Conservation (phyloP, 768 basidiomycete species). For the Termitomyces bulborhizus region DNA sequence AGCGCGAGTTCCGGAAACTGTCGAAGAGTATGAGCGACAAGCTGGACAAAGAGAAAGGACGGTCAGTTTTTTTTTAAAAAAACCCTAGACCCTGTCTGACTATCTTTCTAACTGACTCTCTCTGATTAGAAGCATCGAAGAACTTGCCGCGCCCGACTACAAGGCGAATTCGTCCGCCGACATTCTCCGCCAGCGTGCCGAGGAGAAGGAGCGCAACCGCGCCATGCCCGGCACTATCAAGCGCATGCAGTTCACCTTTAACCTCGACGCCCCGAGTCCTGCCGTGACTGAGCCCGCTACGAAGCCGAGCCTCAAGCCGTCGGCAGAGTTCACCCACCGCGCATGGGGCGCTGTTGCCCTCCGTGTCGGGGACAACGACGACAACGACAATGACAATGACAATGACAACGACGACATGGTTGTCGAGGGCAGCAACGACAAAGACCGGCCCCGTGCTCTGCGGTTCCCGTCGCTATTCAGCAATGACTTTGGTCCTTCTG, state of each 20-base stretch:
- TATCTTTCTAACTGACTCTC: background rate
- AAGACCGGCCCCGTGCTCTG: conserved; percentile 38
- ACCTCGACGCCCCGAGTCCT: conserved; percentile 63
- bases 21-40: conserved; percentile 88
- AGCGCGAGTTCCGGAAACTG: conserved; percentile 87
- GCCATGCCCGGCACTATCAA: conserved; percentile 69
- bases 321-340: conserved; percentile 54
- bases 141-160: conserved; percentile 80
- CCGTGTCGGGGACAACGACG: conserved; percentile 15
- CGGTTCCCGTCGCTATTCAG: conserved; percentile 73
- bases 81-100: conserved; percentile 30
- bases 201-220: conserved; percentile 74
- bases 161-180: conserved; percentile 75
- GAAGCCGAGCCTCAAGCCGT: conserved; percentile 65
- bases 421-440: conserved; percentile 22
- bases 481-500: conserved; percentile 71
- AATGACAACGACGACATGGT: background rate
- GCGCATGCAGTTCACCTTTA: conserved; percentile 89
- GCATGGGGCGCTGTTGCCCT: conserved; percentile 22
- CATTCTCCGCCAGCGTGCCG: conserved; percentile 74
- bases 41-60: conserved; percentile 87
- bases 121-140: conserved; percentile 64
- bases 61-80: conserved; percentile 61
- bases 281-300: conserved; percentile 42
- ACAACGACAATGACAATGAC: conserved; percentile 2